Conservation (phyloP, 495 filamentous ascomycete species). For the Xylaria longipes region DNA sequence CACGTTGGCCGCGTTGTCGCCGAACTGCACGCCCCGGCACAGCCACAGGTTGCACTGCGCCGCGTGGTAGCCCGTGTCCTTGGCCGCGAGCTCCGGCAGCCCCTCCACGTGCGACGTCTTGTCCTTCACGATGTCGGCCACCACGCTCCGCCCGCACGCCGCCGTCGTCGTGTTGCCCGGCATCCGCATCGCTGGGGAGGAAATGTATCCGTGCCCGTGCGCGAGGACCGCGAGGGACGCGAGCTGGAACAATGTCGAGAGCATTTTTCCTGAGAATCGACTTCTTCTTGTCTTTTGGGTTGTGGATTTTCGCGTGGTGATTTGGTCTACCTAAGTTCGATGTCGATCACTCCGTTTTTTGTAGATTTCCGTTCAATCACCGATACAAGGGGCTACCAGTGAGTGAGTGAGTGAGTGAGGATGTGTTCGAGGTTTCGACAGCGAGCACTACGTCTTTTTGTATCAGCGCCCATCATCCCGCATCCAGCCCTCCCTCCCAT, state of each 20-base stretch:
- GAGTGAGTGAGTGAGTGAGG: not conserved
- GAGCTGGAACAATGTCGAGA: constrained; percentile 42
- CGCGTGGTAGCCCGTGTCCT: constrained; percentile 63
- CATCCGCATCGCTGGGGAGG: constrained; percentile 61
- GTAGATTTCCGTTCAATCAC: not conserved
- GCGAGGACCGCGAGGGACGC: constrained; percentile 59
- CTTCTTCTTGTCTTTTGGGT: not conserved
- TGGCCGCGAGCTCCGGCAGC: constrained; percentile 62
- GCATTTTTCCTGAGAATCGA: constrained; percentile 26
- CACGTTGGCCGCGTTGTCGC: constrained; percentile 71
- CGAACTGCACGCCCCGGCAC: constrained; percentile 76
- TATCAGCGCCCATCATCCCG: not conserved
- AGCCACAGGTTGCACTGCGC: constrained; percentile 68
- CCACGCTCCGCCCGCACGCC: constrained; percentile 68
- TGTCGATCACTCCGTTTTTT: constrained; percentile 10
- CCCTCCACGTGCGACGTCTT: constrained; percentile 73
- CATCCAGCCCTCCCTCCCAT: constrained; percentile 1
- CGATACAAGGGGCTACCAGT: not conserved
- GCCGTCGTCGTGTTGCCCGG: constrained; percentile 65
- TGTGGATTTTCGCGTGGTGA: not conserved
- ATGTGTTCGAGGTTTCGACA: not conserved
- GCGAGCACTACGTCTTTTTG: constrained; percentile 10
- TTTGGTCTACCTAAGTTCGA: not conserved
- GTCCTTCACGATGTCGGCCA: constrained; percentile 65
- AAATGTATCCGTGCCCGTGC: constrained; percentile 68